Conservation (phyloP, 2,329 filamentous ascomycete genomes). For the Alternaria hordeiaustralica region DNA sequence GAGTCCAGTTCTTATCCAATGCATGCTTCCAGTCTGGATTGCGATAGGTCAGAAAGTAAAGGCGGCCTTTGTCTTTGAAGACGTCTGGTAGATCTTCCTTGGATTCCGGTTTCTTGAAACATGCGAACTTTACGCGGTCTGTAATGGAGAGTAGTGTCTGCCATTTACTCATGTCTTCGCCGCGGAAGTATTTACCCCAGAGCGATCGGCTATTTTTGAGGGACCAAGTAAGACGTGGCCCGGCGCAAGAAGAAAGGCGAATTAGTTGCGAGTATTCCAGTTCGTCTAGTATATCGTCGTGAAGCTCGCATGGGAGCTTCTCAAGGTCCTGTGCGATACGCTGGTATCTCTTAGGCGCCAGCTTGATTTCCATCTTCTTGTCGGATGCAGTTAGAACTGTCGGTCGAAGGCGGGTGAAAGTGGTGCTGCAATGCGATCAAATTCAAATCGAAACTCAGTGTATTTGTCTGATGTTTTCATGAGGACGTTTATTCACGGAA, state of each 20-base stretch:
- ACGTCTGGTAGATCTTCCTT: not conserved
- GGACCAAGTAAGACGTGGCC: slow-evolving; percentile 12
- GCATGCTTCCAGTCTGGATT: not conserved
- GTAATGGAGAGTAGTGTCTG: slow-evolving; percentile 3
- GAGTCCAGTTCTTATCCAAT: not conserved
- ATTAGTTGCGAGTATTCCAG: slow-evolving; percentile 16
- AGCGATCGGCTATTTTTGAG: slow-evolving; percentile 7
- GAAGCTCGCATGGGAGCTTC: slow-evolving; percentile 14
- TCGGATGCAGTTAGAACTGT: not conserved
- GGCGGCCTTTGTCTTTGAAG: not conserved
- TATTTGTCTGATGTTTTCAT: not conserved
- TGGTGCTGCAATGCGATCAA: not conserved
- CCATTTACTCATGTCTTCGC: not conserved
- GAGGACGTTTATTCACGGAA: not conserved
- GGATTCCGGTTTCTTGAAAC: not conserved
- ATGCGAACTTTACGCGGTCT: not conserved
- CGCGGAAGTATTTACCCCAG: slow-evolving; percentile 4
- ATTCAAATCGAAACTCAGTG: accelerated
- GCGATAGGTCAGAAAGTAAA: not conserved
- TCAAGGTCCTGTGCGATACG: slow-evolving; percentile 14
- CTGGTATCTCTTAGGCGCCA: not conserved
- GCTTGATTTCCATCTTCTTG: not conserved
- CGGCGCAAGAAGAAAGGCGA: slow-evolving; percentile 7
- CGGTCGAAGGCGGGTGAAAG: not conserved
- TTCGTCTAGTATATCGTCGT: slow-evolving; percentile 1